Conservation (phyloP, 2,329 filamentous ascomycete species). For the Hypoxylon sp. region DNA sequence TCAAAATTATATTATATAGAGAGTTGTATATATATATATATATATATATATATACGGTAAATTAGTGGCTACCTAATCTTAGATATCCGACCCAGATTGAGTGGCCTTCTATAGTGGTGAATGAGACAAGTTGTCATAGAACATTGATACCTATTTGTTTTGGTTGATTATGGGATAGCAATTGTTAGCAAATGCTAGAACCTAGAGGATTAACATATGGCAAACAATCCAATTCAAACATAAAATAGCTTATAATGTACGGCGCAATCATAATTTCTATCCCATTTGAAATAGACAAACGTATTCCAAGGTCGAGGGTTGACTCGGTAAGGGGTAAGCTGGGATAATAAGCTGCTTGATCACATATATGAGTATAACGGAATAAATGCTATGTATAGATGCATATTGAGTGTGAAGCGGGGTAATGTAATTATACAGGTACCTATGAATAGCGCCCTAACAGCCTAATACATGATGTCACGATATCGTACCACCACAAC, state of each 20-base stretch:
- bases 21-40: too few relatives aligned
- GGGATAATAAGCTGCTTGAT: neutral
- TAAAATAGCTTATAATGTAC: too few relatives aligned
- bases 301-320: neutral
- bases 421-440: neutral
- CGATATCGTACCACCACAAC: conserved; percentile 33
- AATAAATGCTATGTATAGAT: neutral
- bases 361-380: neutral
- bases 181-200: neutral
- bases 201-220: neutral
- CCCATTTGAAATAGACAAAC: too few relatives aligned
- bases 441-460: neutral
- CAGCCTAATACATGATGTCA: conserved; percentile 33
- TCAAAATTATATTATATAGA: neutral
- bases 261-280: too few relatives aligned
- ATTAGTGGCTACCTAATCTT: neutral
- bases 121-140: neutral
- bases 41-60: too few relatives aligned
- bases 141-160: neutral
- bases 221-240: too few relatives aligned
- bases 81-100: neutral
- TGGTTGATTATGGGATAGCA: neutral
- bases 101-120: neutral
- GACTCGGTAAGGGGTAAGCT: neutral
- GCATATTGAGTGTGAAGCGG: neutral